phyloP scores from a whole-genome alignment of 441 rosid species.

The Erodium chrysanthum region DNA sequence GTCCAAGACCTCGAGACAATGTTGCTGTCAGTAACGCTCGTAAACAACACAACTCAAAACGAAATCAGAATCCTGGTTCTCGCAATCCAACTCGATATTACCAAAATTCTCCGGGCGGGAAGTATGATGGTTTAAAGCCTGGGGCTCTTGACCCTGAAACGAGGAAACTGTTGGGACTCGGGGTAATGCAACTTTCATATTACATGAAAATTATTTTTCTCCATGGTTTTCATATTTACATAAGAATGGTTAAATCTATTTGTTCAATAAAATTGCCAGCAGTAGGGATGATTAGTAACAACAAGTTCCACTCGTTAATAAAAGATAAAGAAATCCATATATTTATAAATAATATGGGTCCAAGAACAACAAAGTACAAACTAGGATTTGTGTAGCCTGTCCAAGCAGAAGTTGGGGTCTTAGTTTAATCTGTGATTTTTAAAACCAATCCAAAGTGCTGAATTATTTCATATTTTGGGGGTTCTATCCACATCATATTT shows the following conservation, averaged over 20 bases:
- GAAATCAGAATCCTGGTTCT: slow-evolving; percentile 47
- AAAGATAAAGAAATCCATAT: not conserved
- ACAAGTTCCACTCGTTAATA: not conserved
- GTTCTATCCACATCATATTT: not conserved
- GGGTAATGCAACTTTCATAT: slow-evolving; percentile 39
- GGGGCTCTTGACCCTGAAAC: slow-evolving; percentile 80
- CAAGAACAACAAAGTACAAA: not conserved
- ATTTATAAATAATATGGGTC: no score
- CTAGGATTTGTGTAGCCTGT: not conserved
- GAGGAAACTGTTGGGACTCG: slow-evolving; percentile 59
- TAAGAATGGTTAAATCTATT: not conserved
- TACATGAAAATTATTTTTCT: not conserved
- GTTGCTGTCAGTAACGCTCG: slow-evolving; percentile 79
- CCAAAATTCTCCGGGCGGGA: slow-evolving; percentile 57
- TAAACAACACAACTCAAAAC: slow-evolving; percentile 58
- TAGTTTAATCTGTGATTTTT: no score
- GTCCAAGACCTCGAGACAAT: slow-evolving; percentile 78
- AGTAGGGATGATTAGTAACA: not conserved
- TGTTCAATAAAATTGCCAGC: not conserved
- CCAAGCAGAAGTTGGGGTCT: no score
- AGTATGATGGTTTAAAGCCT: slow-evolving; percentile 80
- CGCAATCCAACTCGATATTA: slow-evolving; percentile 64
- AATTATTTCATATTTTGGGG: not conserved
- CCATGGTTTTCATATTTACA: not conserved
- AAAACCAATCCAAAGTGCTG: not conserved